Percentiles rank a stretch among this genome's conserved stretches.
Evolutionary conservation across 768 basidiomycete genomes (phyloP).

Genomic region (Melanogaster broomeanus): DNA sequence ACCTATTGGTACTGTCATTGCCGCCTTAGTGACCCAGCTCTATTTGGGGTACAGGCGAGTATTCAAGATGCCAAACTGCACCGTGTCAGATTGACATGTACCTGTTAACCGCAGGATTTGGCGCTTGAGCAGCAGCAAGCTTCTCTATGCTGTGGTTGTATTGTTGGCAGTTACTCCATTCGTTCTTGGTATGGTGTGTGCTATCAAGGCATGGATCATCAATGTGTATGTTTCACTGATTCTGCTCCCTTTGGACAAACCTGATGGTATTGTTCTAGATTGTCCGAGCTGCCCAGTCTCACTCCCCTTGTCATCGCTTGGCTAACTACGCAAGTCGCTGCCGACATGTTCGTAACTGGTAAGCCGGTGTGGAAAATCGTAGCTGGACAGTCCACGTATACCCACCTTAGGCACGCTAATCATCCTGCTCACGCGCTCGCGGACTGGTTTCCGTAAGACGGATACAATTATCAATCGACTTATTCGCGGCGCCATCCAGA

Average conservation of each 20-base stretch:
- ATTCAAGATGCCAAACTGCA: neutral
- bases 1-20: slow-evolving; percentile 44
- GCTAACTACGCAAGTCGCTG: no score
- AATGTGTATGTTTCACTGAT: slow-evolving; percentile 33
- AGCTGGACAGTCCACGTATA: no score
- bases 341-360: no score
- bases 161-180: slow-evolving; percentile 41
- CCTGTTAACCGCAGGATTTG: slow-evolving; percentile 12
- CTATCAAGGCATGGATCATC: slow-evolving; percentile 45
- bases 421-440: slow-evolving; percentile 39
- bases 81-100: neutral
- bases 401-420: slow-evolving; percentile 25
- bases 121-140: slow-evolving; percentile 8
- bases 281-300: slow-evolving; percentile 42
- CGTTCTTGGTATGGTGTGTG: slow-evolving; percentile 44
- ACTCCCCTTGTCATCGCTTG: slow-evolving; percentile 47
- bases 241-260: neutral
- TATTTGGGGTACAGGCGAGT: slow-evolving; percentile 49
- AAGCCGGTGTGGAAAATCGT: no score
- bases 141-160: slow-evolving; percentile 37
- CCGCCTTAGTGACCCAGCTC: slow-evolving; percentile 51
- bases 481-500: slow-evolving; percentile 56
- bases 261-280: slow-evolving; percentile 24
- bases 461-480: slow-evolving; percentile 55
- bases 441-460: slow-evolving; percentile 53